These are phyloP conservation scores for Fusarium brevicatenulatum DNA, from an alignment of 2,329 filamentous ascomycete species.

Conservation along the genomic window DNA sequence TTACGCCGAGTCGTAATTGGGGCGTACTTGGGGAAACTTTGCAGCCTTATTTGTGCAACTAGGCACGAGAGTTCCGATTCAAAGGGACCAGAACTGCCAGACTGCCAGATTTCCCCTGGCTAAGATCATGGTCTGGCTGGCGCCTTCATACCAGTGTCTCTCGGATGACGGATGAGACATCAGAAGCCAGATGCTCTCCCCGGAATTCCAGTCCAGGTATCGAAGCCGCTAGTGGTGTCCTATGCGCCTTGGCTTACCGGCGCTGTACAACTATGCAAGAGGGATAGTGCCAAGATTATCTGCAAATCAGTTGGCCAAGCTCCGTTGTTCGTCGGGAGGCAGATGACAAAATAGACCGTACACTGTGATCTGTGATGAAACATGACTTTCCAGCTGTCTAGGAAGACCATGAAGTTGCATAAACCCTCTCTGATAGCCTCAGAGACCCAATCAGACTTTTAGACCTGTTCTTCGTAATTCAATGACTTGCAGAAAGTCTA, in stretches of 20 bases:
- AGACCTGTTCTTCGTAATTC: background rate
- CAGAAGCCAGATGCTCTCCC: background rate
- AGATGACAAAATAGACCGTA: slow-evolving; percentile 6
- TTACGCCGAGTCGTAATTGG: slow-evolving; percentile 18
- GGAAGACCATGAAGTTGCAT: background rate
- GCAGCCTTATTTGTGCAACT: slow-evolving; percentile 26
- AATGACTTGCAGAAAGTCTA: background rate
- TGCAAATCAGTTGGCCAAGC: background rate
- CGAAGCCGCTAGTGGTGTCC: background rate
- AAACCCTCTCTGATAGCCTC: fast-evolving
- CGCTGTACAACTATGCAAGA: background rate
- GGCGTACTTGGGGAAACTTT: background rate
- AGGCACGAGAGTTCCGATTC: background rate
- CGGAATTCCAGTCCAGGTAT: background rate
- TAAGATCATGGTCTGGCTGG: background rate
- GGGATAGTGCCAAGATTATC: slow-evolving; percentile 4
- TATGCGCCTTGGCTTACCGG: slow-evolving; percentile 14
- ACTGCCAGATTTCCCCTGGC: background rate
- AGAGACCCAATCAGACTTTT: background rate
- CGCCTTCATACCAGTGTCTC: background rate
- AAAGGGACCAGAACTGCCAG: background rate
- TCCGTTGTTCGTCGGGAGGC: background rate
- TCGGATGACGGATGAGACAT: background rate
- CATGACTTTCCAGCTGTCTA: background rate
- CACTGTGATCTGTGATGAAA: background rate